These are phyloP conservation scores for Hypsizygus marmoreus DNA, from an alignment of 768 basidiomycete genomes.

Conservation along the genomic window DNA sequence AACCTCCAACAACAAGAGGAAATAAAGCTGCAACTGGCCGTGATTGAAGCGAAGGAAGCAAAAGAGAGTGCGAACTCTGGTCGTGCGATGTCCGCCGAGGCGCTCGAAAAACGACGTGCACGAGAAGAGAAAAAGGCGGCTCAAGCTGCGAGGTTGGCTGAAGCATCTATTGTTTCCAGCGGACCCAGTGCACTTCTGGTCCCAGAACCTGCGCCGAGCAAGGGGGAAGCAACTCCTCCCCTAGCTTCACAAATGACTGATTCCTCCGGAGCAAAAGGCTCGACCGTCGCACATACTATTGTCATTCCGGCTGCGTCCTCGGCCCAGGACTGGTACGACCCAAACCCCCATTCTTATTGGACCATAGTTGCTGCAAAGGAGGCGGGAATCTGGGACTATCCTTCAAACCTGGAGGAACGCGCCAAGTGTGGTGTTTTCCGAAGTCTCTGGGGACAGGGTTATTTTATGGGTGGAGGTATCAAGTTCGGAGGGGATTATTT, in stretches of 20 bases:
- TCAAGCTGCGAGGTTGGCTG: slow-evolving; percentile 14
- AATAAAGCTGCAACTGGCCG: slow-evolving; percentile 48
- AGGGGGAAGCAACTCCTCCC: background rate
- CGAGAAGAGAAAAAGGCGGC: slow-evolving; percentile 52
- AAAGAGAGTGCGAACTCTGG: slow-evolving; percentile 40
- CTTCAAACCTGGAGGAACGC: slow-evolving; percentile 60
- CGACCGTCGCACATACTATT: slow-evolving; percentile 40
- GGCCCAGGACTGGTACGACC: slow-evolving; percentile 68
- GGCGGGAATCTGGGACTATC: slow-evolving; percentile 80
- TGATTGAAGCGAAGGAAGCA: slow-evolving; percentile 50
- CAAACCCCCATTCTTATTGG: slow-evolving; percentile 42
- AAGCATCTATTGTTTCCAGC: slow-evolving; percentile 9
- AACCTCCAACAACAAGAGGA: slow-evolving; percentile 46
- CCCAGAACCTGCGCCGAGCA: background rate
- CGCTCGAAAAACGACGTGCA: slow-evolving; percentile 70
- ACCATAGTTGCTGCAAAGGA: slow-evolving; percentile 61
- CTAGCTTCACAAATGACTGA: slow-evolving; percentile 3
- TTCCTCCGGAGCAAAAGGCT: slow-evolving; percentile 1
- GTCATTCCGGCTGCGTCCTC: slow-evolving; percentile 67
- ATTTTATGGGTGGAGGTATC: slow-evolving; percentile 87
- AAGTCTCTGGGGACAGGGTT: slow-evolving; percentile 79
- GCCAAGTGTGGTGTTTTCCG: slow-evolving; percentile 82
- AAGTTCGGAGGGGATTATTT: slow-evolving; percentile 97
- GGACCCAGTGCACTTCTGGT: slow-evolving; percentile 4
- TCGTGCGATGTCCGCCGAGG: slow-evolving; percentile 59